Evolutionary conservation across 306 rosid species (phyloP).

Genomic region (Chamaecrista fasciculata): DNA sequence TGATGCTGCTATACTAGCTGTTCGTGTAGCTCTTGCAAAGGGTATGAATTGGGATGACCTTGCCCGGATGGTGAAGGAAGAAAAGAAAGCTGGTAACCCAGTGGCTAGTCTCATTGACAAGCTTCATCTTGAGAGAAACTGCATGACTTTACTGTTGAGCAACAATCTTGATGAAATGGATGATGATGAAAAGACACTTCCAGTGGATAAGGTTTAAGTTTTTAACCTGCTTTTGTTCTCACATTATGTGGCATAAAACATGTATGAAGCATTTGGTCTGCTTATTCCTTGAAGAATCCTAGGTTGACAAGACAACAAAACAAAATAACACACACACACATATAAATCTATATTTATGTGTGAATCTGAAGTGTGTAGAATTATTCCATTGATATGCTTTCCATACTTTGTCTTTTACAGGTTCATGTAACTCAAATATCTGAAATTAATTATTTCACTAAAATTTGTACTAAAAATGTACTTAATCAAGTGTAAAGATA

Average conservation of each 20-base stretch:
- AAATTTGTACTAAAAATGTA: not conserved
- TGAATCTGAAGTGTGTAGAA: too few species aligned
- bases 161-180: conserved; percentile 99
- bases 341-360: too few species aligned
- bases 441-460: not conserved
- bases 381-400: conserved; percentile 1
- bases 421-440: conserved; percentile 7
- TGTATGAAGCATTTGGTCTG: not conserved
- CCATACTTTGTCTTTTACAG: not conserved
- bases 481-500: too few species aligned
- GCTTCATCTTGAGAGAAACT: conserved; percentile 90
- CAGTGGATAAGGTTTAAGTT: conserved; percentile 82
- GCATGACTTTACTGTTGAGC: conserved; percentile 85
- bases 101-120: conserved; percentile 95
- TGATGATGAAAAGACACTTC: conserved; percentile 94
- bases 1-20: conserved; percentile 94
- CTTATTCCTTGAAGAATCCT: conserved; percentile 9
- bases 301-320: not conserved
- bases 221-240: conserved; percentile 9
- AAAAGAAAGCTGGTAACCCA: conserved; percentile 96
- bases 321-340: too few species aligned
- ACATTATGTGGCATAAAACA: conserved; percentile 22
- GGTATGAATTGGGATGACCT: conserved; percentile 99
- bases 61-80: conserved; percentile 97
- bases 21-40: conserved; percentile 89